These are phyloP conservation scores for Setaria viridis DNA, from an alignment of 202 grass and related monocot genomes.

Conservation along the genomic window DNA sequence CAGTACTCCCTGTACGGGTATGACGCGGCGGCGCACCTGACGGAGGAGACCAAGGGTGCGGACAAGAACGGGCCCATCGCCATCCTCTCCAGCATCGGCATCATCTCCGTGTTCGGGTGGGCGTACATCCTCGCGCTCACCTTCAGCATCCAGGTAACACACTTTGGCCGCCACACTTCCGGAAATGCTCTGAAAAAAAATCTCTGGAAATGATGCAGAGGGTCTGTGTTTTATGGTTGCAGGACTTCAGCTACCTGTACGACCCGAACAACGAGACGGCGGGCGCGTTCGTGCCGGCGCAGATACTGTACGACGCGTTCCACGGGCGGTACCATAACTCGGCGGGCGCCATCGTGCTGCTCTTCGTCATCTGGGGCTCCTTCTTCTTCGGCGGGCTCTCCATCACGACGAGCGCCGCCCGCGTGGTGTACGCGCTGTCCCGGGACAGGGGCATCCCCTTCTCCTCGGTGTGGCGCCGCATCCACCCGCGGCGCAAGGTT, in stretches of 20 bases:
- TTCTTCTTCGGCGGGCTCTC: constrained; percentile 99
- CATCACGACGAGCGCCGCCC: constrained; percentile 93
- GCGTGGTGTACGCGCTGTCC: constrained; percentile 95
- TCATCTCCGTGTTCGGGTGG: constrained; percentile 96
- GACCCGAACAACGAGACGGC: constrained; percentile 78
- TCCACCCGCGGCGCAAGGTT: constrained; percentile 90
- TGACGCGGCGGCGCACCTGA: constrained; percentile 95
- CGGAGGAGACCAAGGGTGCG: constrained; percentile 94
- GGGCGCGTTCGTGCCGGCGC: constrained; percentile 79
- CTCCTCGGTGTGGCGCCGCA: constrained; percentile 85
- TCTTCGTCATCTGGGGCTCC: constrained; percentile 95
- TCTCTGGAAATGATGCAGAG: not conserved
- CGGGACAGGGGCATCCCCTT: constrained; percentile 77
- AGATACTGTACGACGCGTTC: constrained; percentile 96
- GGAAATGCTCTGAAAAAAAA: not conserved
- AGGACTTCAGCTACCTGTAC: constrained; percentile 83
- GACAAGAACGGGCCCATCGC: constrained; percentile 95
- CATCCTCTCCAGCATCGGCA: constrained; percentile 94
- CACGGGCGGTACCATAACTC: constrained; percentile 84
- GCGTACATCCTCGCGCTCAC: constrained; percentile 95
- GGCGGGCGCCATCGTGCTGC: constrained; percentile 70
- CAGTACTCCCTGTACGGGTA: constrained; percentile 98
- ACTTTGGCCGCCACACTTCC: not conserved
- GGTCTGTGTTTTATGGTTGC: not conserved
- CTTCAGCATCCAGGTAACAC: constrained; percentile 91